phyloP scores from a whole-genome alignment of 225 moss, liverwort and hornwort species.

The Physcomitrellopsis africana region DNA sequence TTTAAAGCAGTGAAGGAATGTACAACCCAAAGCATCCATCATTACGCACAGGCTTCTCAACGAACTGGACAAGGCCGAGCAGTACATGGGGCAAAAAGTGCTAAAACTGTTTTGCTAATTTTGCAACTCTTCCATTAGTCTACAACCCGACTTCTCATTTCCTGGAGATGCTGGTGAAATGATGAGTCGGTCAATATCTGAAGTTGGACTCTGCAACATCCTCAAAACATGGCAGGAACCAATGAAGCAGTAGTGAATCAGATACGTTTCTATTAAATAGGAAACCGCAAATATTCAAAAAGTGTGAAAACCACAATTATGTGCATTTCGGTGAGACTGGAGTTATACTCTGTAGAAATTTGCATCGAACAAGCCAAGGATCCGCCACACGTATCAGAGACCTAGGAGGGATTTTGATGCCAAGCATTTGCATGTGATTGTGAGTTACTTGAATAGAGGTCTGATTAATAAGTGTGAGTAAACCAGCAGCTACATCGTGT shows the following conservation, averaged over 20 bases:
- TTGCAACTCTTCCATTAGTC: conserved; percentile 11
- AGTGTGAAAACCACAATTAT: too few relatives aligned
- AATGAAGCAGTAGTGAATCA: neutral
- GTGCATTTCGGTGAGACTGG: too few relatives aligned
- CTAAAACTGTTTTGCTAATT: neutral
- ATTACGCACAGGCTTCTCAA: neutral
- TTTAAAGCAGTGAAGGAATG: neutral
- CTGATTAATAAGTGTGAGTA: conserved; percentile 54
- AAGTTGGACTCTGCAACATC: conserved; percentile 36
- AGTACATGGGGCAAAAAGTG: conserved; percentile 4
- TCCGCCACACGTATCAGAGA: neutral
- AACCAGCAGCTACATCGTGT: conserved; percentile 51
- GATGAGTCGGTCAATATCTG: conserved; percentile 52
- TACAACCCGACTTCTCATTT: conserved; percentile 25
- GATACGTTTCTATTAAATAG: too few relatives aligned
- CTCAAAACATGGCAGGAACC: neutral
- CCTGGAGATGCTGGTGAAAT: conserved; percentile 39
- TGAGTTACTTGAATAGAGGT: conserved; percentile 24
- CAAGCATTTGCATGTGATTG: conserved; percentile 8
- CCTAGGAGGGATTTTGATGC: neutral
- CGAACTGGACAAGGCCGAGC: neutral
- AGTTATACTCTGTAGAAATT: neutral
- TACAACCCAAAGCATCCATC: neutral
- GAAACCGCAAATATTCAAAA: too few relatives aligned
- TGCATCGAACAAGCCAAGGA: neutral